Conservation (phyloP, 2,329 filamentous ascomycete genomes). For the Aspergillus clavatus region DNA sequence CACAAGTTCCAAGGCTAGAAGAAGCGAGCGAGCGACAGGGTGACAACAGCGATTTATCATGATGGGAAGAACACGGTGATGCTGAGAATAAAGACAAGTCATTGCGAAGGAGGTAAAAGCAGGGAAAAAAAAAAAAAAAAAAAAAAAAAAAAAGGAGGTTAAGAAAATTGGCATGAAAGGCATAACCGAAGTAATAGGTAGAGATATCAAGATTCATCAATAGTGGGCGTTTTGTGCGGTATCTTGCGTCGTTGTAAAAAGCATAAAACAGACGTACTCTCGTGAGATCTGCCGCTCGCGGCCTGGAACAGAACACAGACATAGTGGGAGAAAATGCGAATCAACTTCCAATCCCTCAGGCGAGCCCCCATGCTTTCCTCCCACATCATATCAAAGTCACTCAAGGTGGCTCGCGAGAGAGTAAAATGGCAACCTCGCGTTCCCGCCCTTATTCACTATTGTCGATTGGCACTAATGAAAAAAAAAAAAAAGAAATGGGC, state of each 20-base stretch:
- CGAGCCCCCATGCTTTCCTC: slow-evolving; percentile 11
- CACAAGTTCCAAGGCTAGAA: neutral
- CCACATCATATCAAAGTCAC: slow-evolving; percentile 11
- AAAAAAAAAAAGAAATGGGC: slow-evolving; percentile 11
- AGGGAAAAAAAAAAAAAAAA: slow-evolving; percentile 6
- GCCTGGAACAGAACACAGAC: slow-evolving; percentile 7
- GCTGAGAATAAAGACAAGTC: slow-evolving; percentile 4
- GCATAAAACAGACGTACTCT: slow-evolving; percentile 30
- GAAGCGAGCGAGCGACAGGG: neutral
- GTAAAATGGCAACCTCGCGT: slow-evolving; percentile 4
- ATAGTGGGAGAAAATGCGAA: slow-evolving; percentile 8
- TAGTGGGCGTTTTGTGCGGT: slow-evolving; percentile 33
- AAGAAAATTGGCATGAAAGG: neutral
- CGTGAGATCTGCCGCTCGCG: slow-evolving; percentile 21
- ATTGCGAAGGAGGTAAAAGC: slow-evolving; percentile 2
- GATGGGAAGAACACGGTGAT: slow-evolving; percentile 1
- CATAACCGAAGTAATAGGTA: slow-evolving; percentile 7
- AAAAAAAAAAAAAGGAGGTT: slow-evolving; percentile 2
- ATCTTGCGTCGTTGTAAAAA: slow-evolving; percentile 30
- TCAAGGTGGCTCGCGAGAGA: slow-evolving; percentile 1
- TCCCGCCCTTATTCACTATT: slow-evolving; percentile 10
- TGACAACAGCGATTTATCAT: neutral
- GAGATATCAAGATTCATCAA: slow-evolving; percentile 29
- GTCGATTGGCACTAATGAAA: slow-evolving; percentile 12
- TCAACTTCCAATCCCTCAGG: slow-evolving; percentile 12